phyloP scores from a whole-genome alignment of 441 rosid species.

The Corymbia citriodora region DNA sequence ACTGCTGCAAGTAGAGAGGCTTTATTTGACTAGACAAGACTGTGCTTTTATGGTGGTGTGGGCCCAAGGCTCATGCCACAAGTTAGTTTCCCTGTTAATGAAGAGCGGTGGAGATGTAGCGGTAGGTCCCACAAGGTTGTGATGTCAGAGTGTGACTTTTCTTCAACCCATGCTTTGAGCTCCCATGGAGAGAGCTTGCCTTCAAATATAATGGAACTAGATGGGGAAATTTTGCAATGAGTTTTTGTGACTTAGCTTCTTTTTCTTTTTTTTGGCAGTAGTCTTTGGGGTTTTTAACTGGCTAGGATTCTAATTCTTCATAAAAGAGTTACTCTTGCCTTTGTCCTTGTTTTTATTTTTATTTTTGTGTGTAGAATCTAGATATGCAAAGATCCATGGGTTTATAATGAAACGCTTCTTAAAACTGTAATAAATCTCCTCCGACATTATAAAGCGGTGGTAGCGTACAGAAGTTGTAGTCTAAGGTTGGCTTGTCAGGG shows the following conservation, averaged over 20 bases:
- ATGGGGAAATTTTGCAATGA: fast-evolving
- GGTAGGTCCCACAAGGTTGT: neutral
- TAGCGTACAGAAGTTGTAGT: fast-evolving
- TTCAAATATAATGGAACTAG: too few relatives aligned
- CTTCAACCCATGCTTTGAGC: neutral
- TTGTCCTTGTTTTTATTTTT: too few relatives aligned
- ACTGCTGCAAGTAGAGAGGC: fast-evolving
- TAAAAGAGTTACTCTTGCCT: too few relatives aligned
- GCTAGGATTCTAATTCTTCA: fast-evolving
- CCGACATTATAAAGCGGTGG: fast-evolving
- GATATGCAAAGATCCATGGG: too few relatives aligned
- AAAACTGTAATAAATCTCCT: too few relatives aligned
- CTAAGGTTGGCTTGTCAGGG: fast-evolving
- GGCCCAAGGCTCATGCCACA: fast-evolving
- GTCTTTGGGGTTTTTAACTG: too few relatives aligned
- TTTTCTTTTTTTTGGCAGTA: too few relatives aligned
- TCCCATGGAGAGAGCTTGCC: neutral
- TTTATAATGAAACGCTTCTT: too few relatives aligned
- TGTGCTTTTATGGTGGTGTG: neutral
- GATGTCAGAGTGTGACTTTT: fast-evolving
- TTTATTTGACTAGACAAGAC: neutral
- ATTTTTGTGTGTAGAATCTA: too few relatives aligned
- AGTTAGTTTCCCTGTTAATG: fast-evolving
- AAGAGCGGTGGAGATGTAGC: fast-evolving
- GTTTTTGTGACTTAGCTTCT: too few relatives aligned